Base-by-base conservation (phyloP, 805 yeast species). In the Zygoascus flipseniorum region DNA sequence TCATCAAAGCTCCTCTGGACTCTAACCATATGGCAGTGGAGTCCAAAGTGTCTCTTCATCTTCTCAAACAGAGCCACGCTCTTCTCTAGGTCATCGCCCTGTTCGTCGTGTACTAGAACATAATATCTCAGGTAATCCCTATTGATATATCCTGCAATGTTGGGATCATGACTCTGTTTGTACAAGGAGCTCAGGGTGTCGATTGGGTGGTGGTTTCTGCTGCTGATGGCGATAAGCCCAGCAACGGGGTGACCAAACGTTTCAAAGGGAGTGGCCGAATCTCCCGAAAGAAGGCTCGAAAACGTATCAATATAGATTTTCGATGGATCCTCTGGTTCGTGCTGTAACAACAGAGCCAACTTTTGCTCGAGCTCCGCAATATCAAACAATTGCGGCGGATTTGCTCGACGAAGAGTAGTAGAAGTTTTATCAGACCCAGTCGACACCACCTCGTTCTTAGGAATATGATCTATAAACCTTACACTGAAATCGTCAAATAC, bases 181-280 rank as follows among this genome's bases (percentile, higher is more conserved):
- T 78, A 84, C 47, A 69, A 60, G 32, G 73, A 71, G 2, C 81
- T 77, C 20, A 87, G 69, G 41, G 81, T 65, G 18, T 76, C 77
- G 50, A 85, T 75, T 5, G 93, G 81, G n/a, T 70, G 67, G 11
- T 78, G 82, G 32, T 83, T 86, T 13, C 68, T 58, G 20, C 80
- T 74, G 20, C 87, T 79, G 2, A 89, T 72, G 0, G 83, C 82
- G 50, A 89, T 75, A 13, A 92, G 65, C 43, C 89, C 85, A 2
- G 87, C 77, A 1, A 89, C 78, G 0, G 97, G 97, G 64, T 90
- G 52, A 59, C 86, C 83, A 66, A 89, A 82, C 5, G 89, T 83
- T 66, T 92, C 97, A 64, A 86, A 88, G 1, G 92, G 82, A 1
- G 87, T 80, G 8, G 86, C 69, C 8, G 76, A 75, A 13, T 79